Evolutionary conservation across 495 filamentous ascomycete species (phyloP).

Genomic region (Tuber microsphaerosporum): DNA sequence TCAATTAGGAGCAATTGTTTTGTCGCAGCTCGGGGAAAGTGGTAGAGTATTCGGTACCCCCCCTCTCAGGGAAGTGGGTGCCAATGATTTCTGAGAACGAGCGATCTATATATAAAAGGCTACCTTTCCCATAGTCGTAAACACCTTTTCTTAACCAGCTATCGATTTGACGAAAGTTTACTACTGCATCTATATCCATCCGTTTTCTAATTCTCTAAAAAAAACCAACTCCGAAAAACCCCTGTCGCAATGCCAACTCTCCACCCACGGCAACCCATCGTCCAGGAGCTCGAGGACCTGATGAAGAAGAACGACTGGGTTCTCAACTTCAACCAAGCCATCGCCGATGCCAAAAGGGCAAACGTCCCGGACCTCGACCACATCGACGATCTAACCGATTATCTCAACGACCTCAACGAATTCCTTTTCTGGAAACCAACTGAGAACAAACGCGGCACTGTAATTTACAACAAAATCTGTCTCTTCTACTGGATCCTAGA

Average conservation of each 20-base stretch:
- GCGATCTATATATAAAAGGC: background rate
- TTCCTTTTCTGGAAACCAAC: constrained; percentile 40
- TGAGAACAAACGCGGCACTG: constrained; percentile 32
- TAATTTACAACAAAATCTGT: constrained; percentile 37
- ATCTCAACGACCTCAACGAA: constrained; percentile 30
- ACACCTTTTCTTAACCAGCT: background rate
- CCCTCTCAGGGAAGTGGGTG: background rate
- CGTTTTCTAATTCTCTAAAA: background rate
- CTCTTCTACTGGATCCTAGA: constrained; percentile 43
- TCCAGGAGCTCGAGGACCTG: constrained; percentile 14
- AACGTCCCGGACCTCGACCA: constrained; percentile 22
- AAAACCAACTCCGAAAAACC: background rate
- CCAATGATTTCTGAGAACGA: background rate
- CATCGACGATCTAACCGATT: constrained; percentile 24
- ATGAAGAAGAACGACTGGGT: constrained; percentile 22
- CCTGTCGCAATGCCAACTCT: background rate
- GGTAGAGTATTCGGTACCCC: background rate
- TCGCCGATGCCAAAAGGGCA: constrained; percentile 21
- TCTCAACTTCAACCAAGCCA: constrained; percentile 25
- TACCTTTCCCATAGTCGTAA: background rate
- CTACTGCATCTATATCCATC: background rate
- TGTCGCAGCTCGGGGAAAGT: background rate
- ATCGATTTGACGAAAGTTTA: background rate
- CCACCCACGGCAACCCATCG: constrained; percentile 8
- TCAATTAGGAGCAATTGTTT: background rate